phyloP scores from a whole-genome alignment of 1,284 basidiomycete species.

The Apiotrichum mycotoxinovorans region DNA sequence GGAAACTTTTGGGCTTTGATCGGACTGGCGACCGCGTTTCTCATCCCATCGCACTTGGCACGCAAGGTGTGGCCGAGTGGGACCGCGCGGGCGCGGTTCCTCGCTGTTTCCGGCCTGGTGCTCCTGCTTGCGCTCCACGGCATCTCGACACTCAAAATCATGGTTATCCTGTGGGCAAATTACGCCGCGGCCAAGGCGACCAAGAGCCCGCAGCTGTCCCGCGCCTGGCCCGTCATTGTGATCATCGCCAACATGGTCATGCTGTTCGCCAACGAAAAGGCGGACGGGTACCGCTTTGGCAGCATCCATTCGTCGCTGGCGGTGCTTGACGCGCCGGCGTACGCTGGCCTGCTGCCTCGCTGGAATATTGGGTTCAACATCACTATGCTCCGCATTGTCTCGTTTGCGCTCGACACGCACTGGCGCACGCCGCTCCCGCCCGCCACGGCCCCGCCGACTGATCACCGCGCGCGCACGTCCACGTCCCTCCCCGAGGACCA shows the following conservation, averaged over 20 bases:
- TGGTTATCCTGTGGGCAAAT: conserved; percentile 67
- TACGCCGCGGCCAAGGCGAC: conserved; percentile 62
- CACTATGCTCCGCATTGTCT: conserved; percentile 89
- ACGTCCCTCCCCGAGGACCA: conserved; percentile 53
- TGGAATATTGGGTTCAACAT: conserved; percentile 98
- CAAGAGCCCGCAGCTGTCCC: conserved; percentile 19
- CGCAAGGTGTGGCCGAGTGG: conserved; percentile 2
- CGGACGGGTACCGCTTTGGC: conserved; percentile 70
- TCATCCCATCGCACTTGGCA: conserved; percentile 37
- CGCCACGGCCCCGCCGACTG: conserved; percentile 12
- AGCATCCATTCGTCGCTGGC: conserved; percentile 59
- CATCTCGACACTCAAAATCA: conserved; percentile 72
- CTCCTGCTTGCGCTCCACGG: conserved; percentile 83
- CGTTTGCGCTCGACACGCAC: conserved; percentile 86
- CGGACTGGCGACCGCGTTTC: conserved; percentile 54
- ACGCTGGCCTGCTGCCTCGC: conserved; percentile 66
- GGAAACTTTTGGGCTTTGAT: conserved; percentile 64
- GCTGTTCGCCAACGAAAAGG: conserved; percentile 74
- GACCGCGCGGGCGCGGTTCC: conserved; percentile 41
- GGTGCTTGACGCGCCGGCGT: conserved; percentile 55
- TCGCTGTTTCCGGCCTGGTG: conserved; percentile 58
- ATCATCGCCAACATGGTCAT: conserved; percentile 70
- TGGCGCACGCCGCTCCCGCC: conserved; percentile 58
- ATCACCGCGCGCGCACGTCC: conserved; percentile 55
- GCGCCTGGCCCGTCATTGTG: conserved; percentile 33